These are phyloP conservation scores for Penicillium sp. DNA, from an alignment of 2,329 filamentous ascomycete genomes.

Conservation along the genomic window DNA sequence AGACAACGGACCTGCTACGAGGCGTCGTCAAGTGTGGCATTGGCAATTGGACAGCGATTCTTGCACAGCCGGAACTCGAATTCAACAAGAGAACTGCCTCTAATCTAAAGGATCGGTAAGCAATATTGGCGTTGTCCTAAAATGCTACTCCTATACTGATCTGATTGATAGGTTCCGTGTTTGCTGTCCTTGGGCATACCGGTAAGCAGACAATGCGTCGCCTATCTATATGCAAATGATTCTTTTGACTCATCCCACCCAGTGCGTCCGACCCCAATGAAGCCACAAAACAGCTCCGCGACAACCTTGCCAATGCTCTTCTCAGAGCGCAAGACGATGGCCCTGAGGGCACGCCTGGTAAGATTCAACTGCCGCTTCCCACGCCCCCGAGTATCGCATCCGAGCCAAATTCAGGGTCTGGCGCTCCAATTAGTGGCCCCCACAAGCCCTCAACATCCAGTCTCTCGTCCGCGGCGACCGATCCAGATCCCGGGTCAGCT, in stretches of 20 bases:
- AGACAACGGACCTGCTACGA: slow-evolving; percentile 56
- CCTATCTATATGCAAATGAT: neutral
- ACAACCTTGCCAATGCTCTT: slow-evolving; percentile 35
- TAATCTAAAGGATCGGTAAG: slow-evolving; percentile 60
- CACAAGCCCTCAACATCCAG: slow-evolving; percentile 21
- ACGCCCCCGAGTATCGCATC: slow-evolving; percentile 15
- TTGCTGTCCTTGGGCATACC: slow-evolving; percentile 52
- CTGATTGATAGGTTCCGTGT: slow-evolving; percentile 49
- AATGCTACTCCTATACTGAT: slow-evolving; percentile 16
- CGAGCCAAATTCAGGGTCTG: slow-evolving; percentile 14
- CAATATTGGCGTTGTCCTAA: neutral
- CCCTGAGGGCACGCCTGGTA: slow-evolving; percentile 21
- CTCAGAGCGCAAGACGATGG: slow-evolving; percentile 31
- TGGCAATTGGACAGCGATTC: slow-evolving; percentile 63
- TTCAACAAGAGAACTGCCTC: slow-evolving; percentile 60
- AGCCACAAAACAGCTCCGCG: slow-evolving; percentile 37
- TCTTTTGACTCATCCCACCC: slow-evolving; percentile 9
- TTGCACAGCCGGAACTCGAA: slow-evolving; percentile 54
- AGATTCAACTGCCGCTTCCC: slow-evolving; percentile 29
- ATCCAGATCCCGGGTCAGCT: slow-evolving; percentile 14
- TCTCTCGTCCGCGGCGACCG: slow-evolving; percentile 17
- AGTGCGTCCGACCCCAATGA: slow-evolving; percentile 38
- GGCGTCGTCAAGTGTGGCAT: slow-evolving; percentile 62
- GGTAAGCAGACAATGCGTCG: slow-evolving; percentile 22
- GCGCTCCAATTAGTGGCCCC: slow-evolving; percentile 13